Percentiles rank a stretch among this genome's conserved stretches.
These are phyloP conservation scores for Xerocomellus amylosporus DNA, from an alignment of 768 basidiomycete genomes.

Conservation along the genomic window DNA sequence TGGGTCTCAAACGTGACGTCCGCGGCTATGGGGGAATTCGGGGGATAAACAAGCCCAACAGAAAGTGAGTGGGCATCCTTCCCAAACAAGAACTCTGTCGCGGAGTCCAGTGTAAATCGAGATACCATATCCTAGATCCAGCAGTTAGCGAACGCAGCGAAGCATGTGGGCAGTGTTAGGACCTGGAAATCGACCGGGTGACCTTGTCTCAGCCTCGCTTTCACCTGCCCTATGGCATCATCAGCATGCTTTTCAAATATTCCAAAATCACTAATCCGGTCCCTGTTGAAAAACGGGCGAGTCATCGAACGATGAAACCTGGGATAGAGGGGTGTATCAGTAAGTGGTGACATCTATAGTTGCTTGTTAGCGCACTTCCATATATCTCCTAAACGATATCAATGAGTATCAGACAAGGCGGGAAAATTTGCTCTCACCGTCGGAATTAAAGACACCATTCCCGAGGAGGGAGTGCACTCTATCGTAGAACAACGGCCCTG, in stretches of 20 bases:
- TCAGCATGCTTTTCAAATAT: constrained; percentile 52
- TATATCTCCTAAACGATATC: constrained; percentile 39
- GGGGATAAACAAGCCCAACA: constrained; percentile 49
- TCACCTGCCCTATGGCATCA: constrained; percentile 46
- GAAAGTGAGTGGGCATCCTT: constrained; percentile 47
- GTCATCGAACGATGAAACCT: constrained; percentile 32
- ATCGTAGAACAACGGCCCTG: constrained; percentile 5
- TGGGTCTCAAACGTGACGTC: constrained; percentile 23
- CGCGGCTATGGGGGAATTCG: constrained; percentile 14
- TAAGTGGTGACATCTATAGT: not conserved
- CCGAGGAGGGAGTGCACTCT: constrained; percentile 39
- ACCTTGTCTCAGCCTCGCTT: constrained; percentile 42
- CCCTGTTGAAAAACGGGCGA: constrained; percentile 58
- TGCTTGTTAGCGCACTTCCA: constrained; percentile 44
- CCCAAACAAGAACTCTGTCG: constrained; percentile 57
- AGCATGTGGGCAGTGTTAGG: not conserved
- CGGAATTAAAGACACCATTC: constrained; percentile 55
- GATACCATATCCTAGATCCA: constrained; percentile 45
- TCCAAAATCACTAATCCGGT: constrained; percentile 53
- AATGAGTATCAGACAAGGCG: not conserved
- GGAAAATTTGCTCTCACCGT: constrained; percentile 33
- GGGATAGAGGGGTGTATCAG: not conserved
- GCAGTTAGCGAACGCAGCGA: not conserved
- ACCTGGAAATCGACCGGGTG: constrained; percentile 58
- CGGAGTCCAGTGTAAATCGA: constrained; percentile 60